Evolutionary conservation across 139 green algal species (phyloP).

Genomic region (Chlamydomonas sp.): DNA sequence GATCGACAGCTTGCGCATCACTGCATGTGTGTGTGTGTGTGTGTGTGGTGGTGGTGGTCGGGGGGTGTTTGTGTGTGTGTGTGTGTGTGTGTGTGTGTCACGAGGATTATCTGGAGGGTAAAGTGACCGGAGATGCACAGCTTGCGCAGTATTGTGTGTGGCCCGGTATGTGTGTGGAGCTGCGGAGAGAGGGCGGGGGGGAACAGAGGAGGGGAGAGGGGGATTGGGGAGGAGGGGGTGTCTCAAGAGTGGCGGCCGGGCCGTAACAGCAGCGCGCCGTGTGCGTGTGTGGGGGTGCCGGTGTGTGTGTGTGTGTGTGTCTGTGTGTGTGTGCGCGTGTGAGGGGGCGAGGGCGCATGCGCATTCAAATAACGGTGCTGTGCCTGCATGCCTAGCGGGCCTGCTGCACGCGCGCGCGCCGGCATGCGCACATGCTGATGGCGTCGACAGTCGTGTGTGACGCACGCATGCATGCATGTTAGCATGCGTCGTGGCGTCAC

Average conservation of each 20-base stretch:
- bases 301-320: too few species aligned
- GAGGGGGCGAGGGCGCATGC: not conserved
- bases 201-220: not conserved
- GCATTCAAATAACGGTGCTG: too few species aligned
- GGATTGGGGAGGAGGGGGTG: not conserved
- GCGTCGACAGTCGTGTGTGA: too few species aligned
- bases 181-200: not conserved
- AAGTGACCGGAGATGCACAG: not conserved
- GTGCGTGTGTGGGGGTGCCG: too few species aligned
- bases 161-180: not conserved
- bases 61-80: not conserved
- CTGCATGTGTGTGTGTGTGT: not conserved
- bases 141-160: not conserved
- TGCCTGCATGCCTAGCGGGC: too few species aligned
- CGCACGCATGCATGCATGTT: not conserved
- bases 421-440: too few species aligned
- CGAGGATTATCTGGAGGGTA: not conserved
- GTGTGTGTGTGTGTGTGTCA: not conserved
- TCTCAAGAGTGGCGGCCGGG: too few species aligned
- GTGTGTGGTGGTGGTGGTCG: not conserved
- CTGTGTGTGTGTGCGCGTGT: too few species aligned
- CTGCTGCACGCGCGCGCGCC: too few species aligned
- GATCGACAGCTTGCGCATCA: constrained; percentile 12
- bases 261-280: too few species aligned
- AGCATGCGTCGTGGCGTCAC: not conserved